Base-by-base conservation (phyloP, 2,329 filamentous ascomycete species). In the Thelonectria blattea region DNA sequence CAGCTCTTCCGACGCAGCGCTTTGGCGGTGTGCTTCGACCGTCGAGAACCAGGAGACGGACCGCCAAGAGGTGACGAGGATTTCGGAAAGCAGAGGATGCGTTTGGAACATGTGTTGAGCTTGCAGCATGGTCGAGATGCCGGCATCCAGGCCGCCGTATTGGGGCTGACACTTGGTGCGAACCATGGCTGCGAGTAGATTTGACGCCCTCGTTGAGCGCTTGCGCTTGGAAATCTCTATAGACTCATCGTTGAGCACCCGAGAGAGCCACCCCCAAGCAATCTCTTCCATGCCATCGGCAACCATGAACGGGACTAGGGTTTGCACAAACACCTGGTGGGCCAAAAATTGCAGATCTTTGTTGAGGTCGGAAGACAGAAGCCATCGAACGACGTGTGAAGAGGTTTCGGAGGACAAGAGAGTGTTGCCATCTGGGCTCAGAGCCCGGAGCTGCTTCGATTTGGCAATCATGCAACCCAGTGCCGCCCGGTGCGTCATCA, bases 401-500 rank as follows among this genome's bases (percentile, higher is more conserved):
- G 80, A 82, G 1, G 81, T 81, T 1, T 80, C 78, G 0, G 81
- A 80, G 1, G 73, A 68, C 14, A 73, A 72, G 65, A 83, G 75
- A 6, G 73, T 73, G 8, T 66, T 30, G 46, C 57, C 54, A 2
- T 65, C 54, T 11, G 66, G 45, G 20, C 69, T 65, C 10, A 61
- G 68, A 65, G 42, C 75, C 70, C 64, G 77, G 68, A 83, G 74
- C 18, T 80, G 76, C 41, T 78, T 75, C 32, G 74, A 73, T 65
- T 85, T 80, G 15, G 80, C 78, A 30, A 79, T 72, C 53, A 88
- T 75, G 60, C 84, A 86, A 12, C 85, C 85, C 1, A 80, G 80
- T 0, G 85, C 85, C 1, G 82, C 79, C 41, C 76, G 75, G 1
- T 80, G 69, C 4, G 79, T 86, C 85, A 88, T 86, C 65, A 87